Conservation (phyloP, 169 alveolate genomes). For the Eimeria zaria region DNA sequence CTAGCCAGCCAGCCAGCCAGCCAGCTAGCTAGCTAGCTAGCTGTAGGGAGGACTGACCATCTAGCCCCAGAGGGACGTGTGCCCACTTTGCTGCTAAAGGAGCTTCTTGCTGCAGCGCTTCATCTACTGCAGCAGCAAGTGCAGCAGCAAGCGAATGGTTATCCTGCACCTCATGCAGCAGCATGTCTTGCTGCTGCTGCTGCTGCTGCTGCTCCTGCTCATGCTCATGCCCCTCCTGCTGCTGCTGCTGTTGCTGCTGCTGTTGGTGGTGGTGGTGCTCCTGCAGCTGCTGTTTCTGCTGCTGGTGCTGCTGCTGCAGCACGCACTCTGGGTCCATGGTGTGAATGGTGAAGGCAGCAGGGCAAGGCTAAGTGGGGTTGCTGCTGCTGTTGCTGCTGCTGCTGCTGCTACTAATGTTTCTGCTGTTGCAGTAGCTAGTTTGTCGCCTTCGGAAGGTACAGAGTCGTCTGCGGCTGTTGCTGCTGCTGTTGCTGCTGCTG, state of each 20-base stretch:
- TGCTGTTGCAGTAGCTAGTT: not conserved
- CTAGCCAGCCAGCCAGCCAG: not conserved
- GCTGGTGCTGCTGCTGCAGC: not conserved
- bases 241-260: slow-evolving; percentile 20
- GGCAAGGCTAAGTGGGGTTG: not conserved
- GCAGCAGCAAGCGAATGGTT: slow-evolving; percentile 34
- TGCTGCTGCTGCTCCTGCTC: slow-evolving; percentile 35
- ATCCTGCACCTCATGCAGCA: not conserved
- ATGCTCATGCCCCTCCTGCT: too few species aligned
- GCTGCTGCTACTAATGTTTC: not conserved
- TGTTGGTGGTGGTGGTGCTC: too few species aligned
- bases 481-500: slow-evolving; percentile 2
- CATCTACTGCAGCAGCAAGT: slow-evolving; percentile 48
- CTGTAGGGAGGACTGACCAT: slow-evolving; percentile 4
- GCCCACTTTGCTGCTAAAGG: slow-evolving; percentile 47
- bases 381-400: not conserved
- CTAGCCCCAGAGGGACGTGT: slow-evolving; percentile 20
- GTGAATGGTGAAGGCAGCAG: not conserved
- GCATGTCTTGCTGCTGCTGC: not conserved
- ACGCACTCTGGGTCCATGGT: not conserved
- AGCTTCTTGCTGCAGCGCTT: slow-evolving; percentile 1
- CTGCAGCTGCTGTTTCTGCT: too few species aligned
- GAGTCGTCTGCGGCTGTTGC: slow-evolving; percentile 6
- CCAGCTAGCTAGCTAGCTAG: not conserved
- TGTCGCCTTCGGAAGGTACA: not conserved